These are phyloP conservation scores for Tetragonia tetragonoides DNA, from an alignment of 148 eudicot species.

Conservation along the genomic window DNA sequence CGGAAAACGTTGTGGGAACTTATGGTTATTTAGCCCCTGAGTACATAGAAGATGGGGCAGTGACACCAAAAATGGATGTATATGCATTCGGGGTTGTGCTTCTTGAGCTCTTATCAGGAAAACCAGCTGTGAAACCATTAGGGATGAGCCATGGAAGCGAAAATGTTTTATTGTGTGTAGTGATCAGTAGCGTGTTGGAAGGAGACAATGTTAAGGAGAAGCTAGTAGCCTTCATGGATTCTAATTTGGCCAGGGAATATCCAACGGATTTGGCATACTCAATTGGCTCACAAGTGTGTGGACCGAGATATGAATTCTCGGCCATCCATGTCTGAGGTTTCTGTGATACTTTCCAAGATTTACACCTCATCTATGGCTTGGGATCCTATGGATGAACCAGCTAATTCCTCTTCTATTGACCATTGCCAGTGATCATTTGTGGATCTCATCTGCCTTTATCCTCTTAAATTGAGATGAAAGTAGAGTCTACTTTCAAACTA, in stretches of 20 bases:
- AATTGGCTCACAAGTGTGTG: conserved; percentile 59
- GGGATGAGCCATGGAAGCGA: conserved; percentile 17
- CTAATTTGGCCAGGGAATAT: conserved; percentile 40
- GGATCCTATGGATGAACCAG: conserved; percentile 64
- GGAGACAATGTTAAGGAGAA: conserved; percentile 67
- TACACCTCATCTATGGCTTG: conserved; percentile 66
- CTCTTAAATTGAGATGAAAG: background rate
- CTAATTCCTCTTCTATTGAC: conserved; percentile 20
- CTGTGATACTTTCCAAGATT: conserved; percentile 58
- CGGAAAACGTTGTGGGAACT: conserved; percentile 75
- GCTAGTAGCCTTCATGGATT: conserved; percentile 56
- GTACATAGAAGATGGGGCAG: conserved; percentile 67
- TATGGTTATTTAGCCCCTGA: conserved; percentile 82
- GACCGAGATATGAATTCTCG: conserved; percentile 52
- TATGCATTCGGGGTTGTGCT: conserved; percentile 68
- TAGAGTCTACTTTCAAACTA: background rate
- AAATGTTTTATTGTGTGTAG: conserved; percentile 27
- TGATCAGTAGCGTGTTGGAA: conserved; percentile 44
- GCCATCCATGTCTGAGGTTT: conserved; percentile 52
- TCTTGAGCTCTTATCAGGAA: conserved; percentile 70
- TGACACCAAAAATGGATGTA: conserved; percentile 70
- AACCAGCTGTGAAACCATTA: conserved; percentile 41
- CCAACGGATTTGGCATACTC: conserved; percentile 75
- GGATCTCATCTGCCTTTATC: background rate
- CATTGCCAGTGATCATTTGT: conserved; percentile 15